A percentile compares a stretch with the other conserved stretches of the same genome.
phyloP scores from a whole-genome alignment of 2,329 filamentous ascomycete genomes.

The Venturiaceae sp. region DNA sequence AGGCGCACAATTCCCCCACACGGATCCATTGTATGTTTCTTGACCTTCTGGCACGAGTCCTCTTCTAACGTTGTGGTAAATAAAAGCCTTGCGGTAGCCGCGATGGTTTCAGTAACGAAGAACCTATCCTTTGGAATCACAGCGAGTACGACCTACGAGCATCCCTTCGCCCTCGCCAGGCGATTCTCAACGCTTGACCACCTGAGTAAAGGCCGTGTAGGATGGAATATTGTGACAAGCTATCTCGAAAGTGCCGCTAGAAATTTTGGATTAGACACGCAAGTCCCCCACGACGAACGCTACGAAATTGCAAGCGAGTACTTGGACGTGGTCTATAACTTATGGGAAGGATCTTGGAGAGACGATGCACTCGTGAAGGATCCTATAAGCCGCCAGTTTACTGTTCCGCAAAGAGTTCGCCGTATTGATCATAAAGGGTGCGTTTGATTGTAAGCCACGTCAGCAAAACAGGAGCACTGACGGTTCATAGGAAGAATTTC shows the following conservation, averaged over 20 bases:
- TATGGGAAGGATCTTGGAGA: slow-evolving; percentile 45
- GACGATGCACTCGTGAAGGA: slow-evolving; percentile 48
- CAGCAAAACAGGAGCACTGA: slow-evolving; percentile 36
- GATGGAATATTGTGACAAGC: slow-evolving; percentile 36
- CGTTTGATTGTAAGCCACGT: slow-evolving; percentile 26
- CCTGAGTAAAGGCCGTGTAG: slow-evolving; percentile 25
- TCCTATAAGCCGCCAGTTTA: slow-evolving; percentile 32
- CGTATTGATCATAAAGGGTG: slow-evolving; percentile 52
- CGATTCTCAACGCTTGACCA: slow-evolving; percentile 26
- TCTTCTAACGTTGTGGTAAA: slow-evolving; percentile 12
- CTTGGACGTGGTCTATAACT: slow-evolving; percentile 45
- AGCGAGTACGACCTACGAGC: slow-evolving; percentile 25
- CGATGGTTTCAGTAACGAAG: slow-evolving; percentile 35
- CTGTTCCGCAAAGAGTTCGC: slow-evolving; percentile 48
- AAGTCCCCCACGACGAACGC: slow-evolving; percentile 51
- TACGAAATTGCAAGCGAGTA: slow-evolving; percentile 55
- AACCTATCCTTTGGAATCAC: slow-evolving; percentile 30
- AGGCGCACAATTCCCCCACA: slow-evolving; percentile 25
- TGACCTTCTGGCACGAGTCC: not conserved
- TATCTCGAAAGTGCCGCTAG: slow-evolving; percentile 15
- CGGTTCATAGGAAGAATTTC: slow-evolving; percentile 49
- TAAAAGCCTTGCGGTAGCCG: slow-evolving; percentile 23
- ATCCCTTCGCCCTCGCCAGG: slow-evolving; percentile 24
- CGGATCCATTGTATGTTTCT: not conserved
- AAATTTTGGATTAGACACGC: slow-evolving; percentile 42